phyloP scores from a whole-genome alignment of 371 early-diverging fungal genomes.

The Rhizopus delemar region DNA sequence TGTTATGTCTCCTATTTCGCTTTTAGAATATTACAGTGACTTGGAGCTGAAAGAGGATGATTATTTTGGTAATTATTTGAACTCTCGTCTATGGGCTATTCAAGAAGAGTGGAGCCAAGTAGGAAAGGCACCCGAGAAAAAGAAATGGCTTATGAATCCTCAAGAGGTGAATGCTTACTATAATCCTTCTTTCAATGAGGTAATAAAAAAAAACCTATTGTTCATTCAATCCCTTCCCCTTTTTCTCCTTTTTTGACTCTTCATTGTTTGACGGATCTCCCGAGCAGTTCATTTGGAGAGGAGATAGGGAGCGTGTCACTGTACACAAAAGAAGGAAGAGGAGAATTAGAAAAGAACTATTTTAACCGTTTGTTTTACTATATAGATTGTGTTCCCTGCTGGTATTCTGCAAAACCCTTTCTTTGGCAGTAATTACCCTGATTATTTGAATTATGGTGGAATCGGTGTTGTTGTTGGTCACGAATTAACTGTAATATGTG shows the following conservation, averaged over 20 bases:
- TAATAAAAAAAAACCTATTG: background rate
- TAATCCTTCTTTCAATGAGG: slow-evolving; percentile 54
- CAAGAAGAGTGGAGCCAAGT: slow-evolving; percentile 34
- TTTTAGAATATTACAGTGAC: slow-evolving; percentile 48
- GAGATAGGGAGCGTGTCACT: background rate
- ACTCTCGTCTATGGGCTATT: slow-evolving; percentile 28
- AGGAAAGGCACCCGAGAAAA: slow-evolving; percentile 44
- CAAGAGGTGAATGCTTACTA: slow-evolving; percentile 68
- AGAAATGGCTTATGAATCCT: slow-evolving; percentile 58
- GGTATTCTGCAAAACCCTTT: slow-evolving; percentile 64
- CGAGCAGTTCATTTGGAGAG: no score
- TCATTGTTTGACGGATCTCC: background rate
- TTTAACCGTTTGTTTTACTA: slow-evolving; percentile 24
- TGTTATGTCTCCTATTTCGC: slow-evolving; percentile 43
- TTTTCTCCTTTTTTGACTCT: slow-evolving; percentile 49
- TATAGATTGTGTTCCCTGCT: slow-evolving; percentile 60
- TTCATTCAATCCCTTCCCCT: slow-evolving; percentile 10
- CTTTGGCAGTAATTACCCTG: slow-evolving; percentile 39
- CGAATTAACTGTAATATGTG: slow-evolving; percentile 54
- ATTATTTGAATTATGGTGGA: slow-evolving; percentile 62
- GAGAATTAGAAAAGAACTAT: no score
- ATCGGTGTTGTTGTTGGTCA: slow-evolving; percentile 68
- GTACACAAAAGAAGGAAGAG: no score
- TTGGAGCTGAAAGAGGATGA: slow-evolving; percentile 31
- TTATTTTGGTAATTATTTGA: slow-evolving; percentile 55